Base-by-base conservation (phyloP, 192 early-diverging fungal species). In the Fimicolochytrium jonesii region DNA sequence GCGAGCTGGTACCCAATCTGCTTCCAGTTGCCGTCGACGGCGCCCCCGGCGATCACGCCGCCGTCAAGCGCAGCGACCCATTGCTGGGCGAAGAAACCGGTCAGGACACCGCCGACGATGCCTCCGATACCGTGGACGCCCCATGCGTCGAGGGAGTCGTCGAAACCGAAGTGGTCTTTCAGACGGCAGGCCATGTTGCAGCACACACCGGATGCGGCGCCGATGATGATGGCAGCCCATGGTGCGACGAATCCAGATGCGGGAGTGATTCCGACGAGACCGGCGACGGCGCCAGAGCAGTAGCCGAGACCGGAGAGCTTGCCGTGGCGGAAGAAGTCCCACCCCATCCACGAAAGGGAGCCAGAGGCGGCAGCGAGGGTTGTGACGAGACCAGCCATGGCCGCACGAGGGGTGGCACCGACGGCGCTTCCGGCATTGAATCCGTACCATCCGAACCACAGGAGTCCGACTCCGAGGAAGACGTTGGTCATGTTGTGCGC, bases 381-480 rank as follows among this genome's bases (percentile, higher is more conserved):
- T 18, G 92, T 96, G 43, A 89, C 88, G 22, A 88, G 68, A 33
- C 79, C 84, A 22, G 94, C 93, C 86, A 91, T 87, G 30, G 82
- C 91, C 35, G 93, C 91, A 52, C 95, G 87, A 29, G 89, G 61
- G 56, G 90, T 94, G 29, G 88, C 87, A 2, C 82, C 78, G 30
- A 89, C 73, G 11, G 87, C 88, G 32, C 87, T 89, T 37, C 94
- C 95, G 49, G 86, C 93, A 73, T 98, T 96, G 80, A 98, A 98
- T 0, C 92, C 93, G 64, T 91, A 90, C 94, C 94, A 97, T 45
- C 94, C 92, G 52, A 94, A 93, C 92, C 93, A 95, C 46, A 97
- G 79, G 42, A 97, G 80, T 34, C 84, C 81, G 25, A 89, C 88
- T 22, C 92, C 95, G 37, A 97, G 79, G 59, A 94, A 88, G 23